A percentile compares a stretch with the other conserved stretches of the same genome.
Evolutionary conservation across 179 eudicot species (phyloP).

Genomic region (Vitellaria paradoxa): DNA sequence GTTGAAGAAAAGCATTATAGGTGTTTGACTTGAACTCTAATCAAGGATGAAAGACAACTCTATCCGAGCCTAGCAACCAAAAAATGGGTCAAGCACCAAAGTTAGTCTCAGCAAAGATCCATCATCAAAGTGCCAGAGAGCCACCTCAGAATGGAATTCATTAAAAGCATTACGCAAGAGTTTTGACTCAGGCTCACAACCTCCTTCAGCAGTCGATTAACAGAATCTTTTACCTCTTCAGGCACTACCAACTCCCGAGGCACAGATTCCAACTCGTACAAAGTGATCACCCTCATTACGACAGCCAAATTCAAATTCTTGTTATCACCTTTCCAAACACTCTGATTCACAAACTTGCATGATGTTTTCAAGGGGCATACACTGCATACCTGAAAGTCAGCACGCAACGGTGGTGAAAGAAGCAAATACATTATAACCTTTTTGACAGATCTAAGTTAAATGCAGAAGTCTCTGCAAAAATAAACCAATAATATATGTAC

Average conservation of each 20-base stretch:
- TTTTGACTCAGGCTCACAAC: conserved; percentile 40
- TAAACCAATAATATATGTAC: too few species aligned
- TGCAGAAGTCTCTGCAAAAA: too few species aligned
- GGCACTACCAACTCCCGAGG: conserved; percentile 49
- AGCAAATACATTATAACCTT: too few species aligned
- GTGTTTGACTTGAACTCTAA: neutral
- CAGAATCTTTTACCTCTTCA: conserved; percentile 56
- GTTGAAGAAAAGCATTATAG: neutral
- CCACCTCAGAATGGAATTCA: neutral
- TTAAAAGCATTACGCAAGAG: conserved; percentile 20
- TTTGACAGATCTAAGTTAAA: too few species aligned
- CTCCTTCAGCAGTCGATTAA: conserved; percentile 51
- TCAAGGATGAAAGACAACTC: neutral
- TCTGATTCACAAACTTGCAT: conserved; percentile 58
- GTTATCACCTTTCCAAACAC: conserved; percentile 30
- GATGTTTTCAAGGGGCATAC: conserved; percentile 47
- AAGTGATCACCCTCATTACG: conserved; percentile 20
- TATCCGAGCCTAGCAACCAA: neutral
- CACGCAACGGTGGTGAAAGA: neutral
- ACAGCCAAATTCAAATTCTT: conserved; percentile 38
- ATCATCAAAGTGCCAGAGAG: neutral
- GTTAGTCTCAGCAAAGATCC: neutral
- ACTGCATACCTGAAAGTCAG: conserved; percentile 66
- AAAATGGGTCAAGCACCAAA: neutral
- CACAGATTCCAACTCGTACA: conserved; percentile 53